Evolutionary conservation across 306 rosid species (phyloP), one percentile per base, ranked within the genome.

Genomic region (Acmispon strigosus): DNA sequence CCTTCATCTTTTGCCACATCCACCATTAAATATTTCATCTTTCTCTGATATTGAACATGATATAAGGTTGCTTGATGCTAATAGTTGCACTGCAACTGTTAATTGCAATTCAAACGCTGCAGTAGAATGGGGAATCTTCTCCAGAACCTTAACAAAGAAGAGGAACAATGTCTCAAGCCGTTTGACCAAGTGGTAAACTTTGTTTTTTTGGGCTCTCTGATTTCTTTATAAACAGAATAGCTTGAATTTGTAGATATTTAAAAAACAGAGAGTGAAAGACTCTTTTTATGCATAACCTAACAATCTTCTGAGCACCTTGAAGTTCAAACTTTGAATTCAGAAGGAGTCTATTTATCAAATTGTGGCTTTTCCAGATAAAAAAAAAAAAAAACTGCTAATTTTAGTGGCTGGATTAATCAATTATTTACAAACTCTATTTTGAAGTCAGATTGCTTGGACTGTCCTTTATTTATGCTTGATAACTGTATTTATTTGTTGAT

Each of bases 1-100:
- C 66, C 86, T 94, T 73, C 99, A 94, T 82, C 96, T 94, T 80
- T 79, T 94, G 88, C 90, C 94, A 47, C 84, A 43, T 64, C 97
- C 97, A 70, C 84, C 92, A 64, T 18, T 79, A 36, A 76, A 59
- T 66, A 12, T 61, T 83, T 79, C 83, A 59, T 77, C 36, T 71
- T 72, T 66, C 49, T 52, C 85, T 14, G 76, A 84, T 67, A 49
- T 76, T 65, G 82, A 80, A 62, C 76, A 12, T 45, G 80, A 80
- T 18, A 54, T 51, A 61, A 76, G 65, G 62, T 27, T 52, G 76
- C 45, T 73, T 47, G 76, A 78, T 48, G 62, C 72, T 48, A 76
- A 77, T 45, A 63, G 61, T 54, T 72, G 56, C 61, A 22, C 22
- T 53, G 84, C 78, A 70, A 72, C 73, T 73, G 56, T 67, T 81